Conservation (phyloP, 345 rosid species). For the Melaleuca alternifolia region DNA sequence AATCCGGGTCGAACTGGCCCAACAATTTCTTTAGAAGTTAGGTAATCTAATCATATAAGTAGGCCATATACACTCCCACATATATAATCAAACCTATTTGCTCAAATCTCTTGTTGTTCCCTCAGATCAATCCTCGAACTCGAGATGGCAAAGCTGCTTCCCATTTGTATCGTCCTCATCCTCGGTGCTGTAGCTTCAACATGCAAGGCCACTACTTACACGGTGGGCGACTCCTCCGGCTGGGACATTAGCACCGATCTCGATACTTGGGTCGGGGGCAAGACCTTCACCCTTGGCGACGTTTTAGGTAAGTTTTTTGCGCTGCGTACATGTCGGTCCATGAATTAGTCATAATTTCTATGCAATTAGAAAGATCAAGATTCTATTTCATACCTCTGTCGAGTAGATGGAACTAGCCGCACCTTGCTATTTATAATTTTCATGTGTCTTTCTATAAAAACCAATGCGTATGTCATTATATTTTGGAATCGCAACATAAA, state of each 20-base stretch:
- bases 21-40: conserved; percentile 6
- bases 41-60: conserved; percentile 25
- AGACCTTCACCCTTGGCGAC: conserved; percentile 72
- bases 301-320: conserved; percentile 30
- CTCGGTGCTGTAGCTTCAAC: conserved; percentile 10
- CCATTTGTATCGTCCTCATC: conserved; percentile 9
- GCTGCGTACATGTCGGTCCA: background rate
- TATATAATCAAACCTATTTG: background rate
- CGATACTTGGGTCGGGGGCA: conserved; percentile 56
- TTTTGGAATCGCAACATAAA: background rate
- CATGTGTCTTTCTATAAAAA: background rate
- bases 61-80: background rate
- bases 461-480: background rate
- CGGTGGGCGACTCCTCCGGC: conserved; percentile 75
- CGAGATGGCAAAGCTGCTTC: conserved; percentile 23
- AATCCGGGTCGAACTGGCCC: background rate
- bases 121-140: background rate
- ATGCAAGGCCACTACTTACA: conserved; percentile 46
- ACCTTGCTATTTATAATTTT: background rate
- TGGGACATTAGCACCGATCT: conserved; percentile 90
- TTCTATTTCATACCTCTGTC: background rate
- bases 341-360: background rate
- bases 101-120: background rate
- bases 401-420: background rate
- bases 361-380: background rate